phyloP scores from a whole-genome alignment of 75 land plant species.

The Larix kaempferi region DNA sequence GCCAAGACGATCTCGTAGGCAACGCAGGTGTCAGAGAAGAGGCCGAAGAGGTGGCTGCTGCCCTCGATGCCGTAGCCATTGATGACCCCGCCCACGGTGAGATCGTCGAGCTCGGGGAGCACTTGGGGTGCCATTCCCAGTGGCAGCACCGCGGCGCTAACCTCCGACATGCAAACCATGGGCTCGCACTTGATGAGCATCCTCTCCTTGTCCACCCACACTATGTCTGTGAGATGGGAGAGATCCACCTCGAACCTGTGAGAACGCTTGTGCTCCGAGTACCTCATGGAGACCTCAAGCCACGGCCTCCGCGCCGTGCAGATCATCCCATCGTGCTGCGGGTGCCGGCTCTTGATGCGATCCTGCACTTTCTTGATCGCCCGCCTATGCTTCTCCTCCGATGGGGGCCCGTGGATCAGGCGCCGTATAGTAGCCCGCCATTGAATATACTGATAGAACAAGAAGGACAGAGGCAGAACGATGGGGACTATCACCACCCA shows the following conservation, averaged over 20 bases:
- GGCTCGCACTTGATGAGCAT: constrained; percentile 31
- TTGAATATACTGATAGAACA: constrained; percentile 24
- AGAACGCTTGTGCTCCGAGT: constrained; percentile 22
- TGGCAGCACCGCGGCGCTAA: constrained; percentile 16
- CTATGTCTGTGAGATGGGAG: constrained; percentile 7
- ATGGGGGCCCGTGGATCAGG: constrained; percentile 9
- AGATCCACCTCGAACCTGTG: constrained; percentile 22
- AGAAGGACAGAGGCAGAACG: constrained; percentile 26
- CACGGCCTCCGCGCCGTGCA: constrained; percentile 37
- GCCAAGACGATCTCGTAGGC: constrained; percentile 30
- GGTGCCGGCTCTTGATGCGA: constrained; percentile 6
- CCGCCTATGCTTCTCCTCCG: constrained; percentile 15
- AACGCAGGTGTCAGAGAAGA: constrained; percentile 23
- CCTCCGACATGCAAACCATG: constrained; percentile 31
- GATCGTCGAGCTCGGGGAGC: constrained; percentile 37
- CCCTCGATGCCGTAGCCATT: constrained; percentile 39
- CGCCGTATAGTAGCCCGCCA: constrained; percentile 18
- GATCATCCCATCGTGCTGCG: constrained; percentile 20
- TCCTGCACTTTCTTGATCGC: constrained; percentile 20
- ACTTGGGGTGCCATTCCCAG: constrained; percentile 26
- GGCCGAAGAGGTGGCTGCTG: constrained; percentile 27
- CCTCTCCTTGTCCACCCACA: constrained; percentile 18
- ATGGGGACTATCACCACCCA: constrained; percentile 25
- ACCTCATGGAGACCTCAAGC: constrained; percentile 28
- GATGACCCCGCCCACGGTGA: constrained; percentile 34